Conservation (phyloP, 352 stramenopile genomes). For the Aphanomyces cochlioides region DNA sequence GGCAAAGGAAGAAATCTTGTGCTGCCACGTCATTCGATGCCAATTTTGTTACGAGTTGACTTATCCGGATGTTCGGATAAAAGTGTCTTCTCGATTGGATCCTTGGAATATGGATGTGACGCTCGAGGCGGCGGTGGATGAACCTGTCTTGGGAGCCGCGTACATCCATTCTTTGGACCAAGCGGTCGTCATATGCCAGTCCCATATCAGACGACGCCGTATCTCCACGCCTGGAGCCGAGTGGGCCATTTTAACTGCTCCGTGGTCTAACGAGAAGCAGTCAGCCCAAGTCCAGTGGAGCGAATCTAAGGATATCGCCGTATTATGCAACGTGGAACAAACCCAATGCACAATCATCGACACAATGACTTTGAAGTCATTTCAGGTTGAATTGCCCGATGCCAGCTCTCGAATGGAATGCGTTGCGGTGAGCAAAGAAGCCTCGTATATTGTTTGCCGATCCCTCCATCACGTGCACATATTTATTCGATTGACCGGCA, state of each 20-base stretch:
- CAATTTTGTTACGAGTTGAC: too few species aligned
- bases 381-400: conserved; percentile 9
- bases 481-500: too few species aligned
- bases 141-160: background rate
- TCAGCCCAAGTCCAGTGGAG: background rate
- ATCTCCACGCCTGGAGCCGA: background rate
- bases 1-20: too few species aligned
- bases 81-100: too few species aligned
- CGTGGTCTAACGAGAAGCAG: background rate
- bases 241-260: background rate
- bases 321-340: background rate
- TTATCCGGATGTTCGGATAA: too few species aligned
- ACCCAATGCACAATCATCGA: conserved; percentile 1
- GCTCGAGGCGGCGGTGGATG: background rate
- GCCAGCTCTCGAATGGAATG: conserved; percentile 1
- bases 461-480: background rate
- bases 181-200: background rate
- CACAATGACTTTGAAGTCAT: background rate
- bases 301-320: background rate
- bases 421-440: background rate
- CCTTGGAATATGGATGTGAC: too few species aligned
- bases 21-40: too few species aligned
- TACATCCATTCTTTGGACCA: background rate
- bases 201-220: background rate
- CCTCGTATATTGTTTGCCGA: background rate